Conservation (phyloP, 2,329 filamentous ascomycete species). For the Mycosphaerella sp. region DNA sequence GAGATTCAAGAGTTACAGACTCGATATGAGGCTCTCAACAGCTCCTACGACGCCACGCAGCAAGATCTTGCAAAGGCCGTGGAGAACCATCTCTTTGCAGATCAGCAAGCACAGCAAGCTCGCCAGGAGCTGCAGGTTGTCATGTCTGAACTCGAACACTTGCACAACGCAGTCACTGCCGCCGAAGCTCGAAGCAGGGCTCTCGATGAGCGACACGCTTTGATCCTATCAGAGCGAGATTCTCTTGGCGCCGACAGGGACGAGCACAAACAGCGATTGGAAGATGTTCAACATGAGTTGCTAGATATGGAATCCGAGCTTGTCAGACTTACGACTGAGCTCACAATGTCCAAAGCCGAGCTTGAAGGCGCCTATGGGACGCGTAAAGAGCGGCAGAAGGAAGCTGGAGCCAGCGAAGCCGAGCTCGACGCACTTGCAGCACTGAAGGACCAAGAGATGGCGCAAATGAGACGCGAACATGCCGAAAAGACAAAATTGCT, state of each 20-base stretch:
- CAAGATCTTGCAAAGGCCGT: conserved; percentile 30
- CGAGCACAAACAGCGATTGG: conserved; percentile 20
- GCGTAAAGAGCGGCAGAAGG: conserved; percentile 62
- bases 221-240: conserved; percentile 26
- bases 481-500: conserved; percentile 41
- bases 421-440: conserved; percentile 39
- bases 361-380: conserved; percentile 90
- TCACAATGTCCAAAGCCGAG: conserved; percentile 86
- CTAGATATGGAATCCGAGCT: conserved; percentile 54
- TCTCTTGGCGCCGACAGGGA: conserved; percentile 22
- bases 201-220: conserved; percentile 29
- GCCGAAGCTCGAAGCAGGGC: conserved; percentile 32
- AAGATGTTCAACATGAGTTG: conserved; percentile 32
- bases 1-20: conserved; percentile 30
- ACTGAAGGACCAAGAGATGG: conserved; percentile 43
- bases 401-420: conserved; percentile 55
- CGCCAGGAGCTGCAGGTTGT: conserved; percentile 39
- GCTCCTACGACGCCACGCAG: conserved; percentile 26
- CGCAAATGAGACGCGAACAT: conserved; percentile 30
- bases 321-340: conserved; percentile 63
- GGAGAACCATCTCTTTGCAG: conserved; percentile 26
- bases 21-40: conserved; percentile 26
- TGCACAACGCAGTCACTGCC: conserved; percentile 29
- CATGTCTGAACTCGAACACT: conserved; percentile 34
- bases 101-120: conserved; percentile 28